Evolutionary conservation across 2,329 filamentous ascomycete species (phyloP), one percentile per base, ranked within the genome.

Genomic region (Ophidiomyces ophidiicola): DNA sequence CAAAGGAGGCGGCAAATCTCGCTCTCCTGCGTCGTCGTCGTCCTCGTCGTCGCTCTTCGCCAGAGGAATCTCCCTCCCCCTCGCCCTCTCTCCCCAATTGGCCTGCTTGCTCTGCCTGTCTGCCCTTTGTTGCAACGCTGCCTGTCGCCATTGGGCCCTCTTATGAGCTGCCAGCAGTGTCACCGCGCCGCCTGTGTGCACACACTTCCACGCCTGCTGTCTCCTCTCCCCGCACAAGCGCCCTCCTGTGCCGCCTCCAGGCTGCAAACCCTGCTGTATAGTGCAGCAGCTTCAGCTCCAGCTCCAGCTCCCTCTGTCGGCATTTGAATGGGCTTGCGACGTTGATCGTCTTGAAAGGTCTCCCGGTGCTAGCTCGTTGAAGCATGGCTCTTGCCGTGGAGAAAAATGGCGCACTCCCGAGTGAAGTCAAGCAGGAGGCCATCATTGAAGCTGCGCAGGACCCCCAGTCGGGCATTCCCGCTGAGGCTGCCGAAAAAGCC

Each of bases 351-450:
- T 39, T n/a, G 31, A 23, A 14, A n/a, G 23, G 29, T 29, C 23
- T 14, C 21, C 23, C n/a, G 7, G 24, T 30, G 21, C 34, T 33
- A 21, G 24, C 19, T 32, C 4, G 6, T 25, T 23, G 19, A 25
- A 32, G 26, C 20, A 43, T 42, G 40, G 41, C 39, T 29, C 25
- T 42, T 21, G 32, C 39, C 34, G 25, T 36, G 20, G 42, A 42
- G 28, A 35, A 38, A 18, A 20, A 30, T 17, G 31, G 36, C 24
- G 15, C 14, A 28, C n/a, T 41, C n/a, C 26, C 59, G 42, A 59
- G 60, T 44, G 85, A 93, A 72, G 72, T 84, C 60, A 92, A 86
- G 73, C 71, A 79, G 59, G 78, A 92, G 62, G 83, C 79, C 48
- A 80, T 77, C 48, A 67, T 88, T 44, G 82, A 90, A 55, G 81